These are phyloP conservation scores for Lagenidium sp. DNA, from an alignment of 352 stramenopile species.

Conservation along the genomic window DNA sequence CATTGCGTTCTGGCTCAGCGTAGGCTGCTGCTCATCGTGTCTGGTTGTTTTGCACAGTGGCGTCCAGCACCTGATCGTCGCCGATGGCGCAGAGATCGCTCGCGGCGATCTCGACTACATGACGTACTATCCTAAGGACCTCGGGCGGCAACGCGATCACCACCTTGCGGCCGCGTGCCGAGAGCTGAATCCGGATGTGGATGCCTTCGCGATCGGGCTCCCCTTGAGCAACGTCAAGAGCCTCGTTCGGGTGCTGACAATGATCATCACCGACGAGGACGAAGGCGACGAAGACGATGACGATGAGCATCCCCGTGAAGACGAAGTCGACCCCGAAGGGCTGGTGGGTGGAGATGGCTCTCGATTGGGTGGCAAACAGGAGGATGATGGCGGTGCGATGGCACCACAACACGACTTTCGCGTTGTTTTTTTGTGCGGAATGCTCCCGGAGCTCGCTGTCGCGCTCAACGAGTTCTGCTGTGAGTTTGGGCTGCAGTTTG, in stretches of 20 bases:
- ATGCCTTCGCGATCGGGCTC: constrained; percentile 10
- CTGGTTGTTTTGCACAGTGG: constrained; percentile 15
- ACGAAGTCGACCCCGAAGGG: constrained; percentile 2
- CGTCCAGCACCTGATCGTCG: constrained; percentile 24
- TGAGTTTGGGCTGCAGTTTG: constrained; percentile 20
- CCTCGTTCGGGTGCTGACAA: constrained; percentile 10
- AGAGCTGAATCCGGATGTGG: constrained; percentile 23
- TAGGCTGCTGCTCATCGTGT: neutral
- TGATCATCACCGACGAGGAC: neutral
- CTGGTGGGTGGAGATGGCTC: too few species aligned
- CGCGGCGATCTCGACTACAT: constrained; percentile 25
- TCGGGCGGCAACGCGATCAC: constrained; percentile 19
- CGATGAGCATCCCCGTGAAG: neutral
- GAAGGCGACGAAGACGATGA: neutral
- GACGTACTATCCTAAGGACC: constrained; percentile 19
- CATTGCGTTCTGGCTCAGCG: too few species aligned
- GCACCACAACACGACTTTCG: too few species aligned
- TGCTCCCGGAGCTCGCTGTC: constrained; percentile 15
- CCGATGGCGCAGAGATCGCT: constrained; percentile 17
- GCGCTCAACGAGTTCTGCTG: constrained; percentile 38
- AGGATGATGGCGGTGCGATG: too few species aligned
- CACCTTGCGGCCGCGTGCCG: constrained; percentile 17
- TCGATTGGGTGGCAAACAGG: too few species aligned
- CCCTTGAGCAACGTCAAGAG: constrained; percentile 1
- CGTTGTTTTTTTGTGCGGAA: constrained; percentile 27